A percentile compares a stretch with the other conserved stretches of the same genome.
These are phyloP conservation scores for Ogataea ganodermae DNA, from an alignment of 805 yeast species.

Conservation along the genomic window DNA sequence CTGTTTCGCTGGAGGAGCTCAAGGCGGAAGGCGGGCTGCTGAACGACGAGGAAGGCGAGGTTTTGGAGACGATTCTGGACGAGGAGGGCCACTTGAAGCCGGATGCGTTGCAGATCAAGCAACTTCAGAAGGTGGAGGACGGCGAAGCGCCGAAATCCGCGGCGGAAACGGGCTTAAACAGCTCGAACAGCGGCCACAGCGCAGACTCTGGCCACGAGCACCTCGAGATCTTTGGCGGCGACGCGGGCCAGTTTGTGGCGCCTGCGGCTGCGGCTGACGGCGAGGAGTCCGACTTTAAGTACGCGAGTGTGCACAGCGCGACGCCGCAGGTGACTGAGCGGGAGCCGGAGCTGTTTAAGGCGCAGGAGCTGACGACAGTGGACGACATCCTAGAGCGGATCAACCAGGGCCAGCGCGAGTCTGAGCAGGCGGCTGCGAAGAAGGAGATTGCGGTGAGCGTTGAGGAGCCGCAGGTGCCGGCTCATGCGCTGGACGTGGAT, in stretches of 20 bases:
- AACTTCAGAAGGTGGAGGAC: slow-evolving; percentile 18
- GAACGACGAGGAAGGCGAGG: slow-evolving; percentile 60
- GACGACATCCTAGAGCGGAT: slow-evolving; percentile 36
- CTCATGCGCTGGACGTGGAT: slow-evolving; percentile 40
- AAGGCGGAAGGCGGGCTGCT: slow-evolving; percentile 53
- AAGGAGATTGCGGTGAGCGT: slow-evolving; percentile 8
- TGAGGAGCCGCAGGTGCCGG: slow-evolving; percentile 35
- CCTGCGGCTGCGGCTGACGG: slow-evolving; percentile 36
- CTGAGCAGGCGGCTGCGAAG: slow-evolving; percentile 16
- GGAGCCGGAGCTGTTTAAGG: slow-evolving; percentile 22
- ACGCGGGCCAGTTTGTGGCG: slow-evolving; percentile 35
- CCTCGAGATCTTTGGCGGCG: slow-evolving; percentile 33
- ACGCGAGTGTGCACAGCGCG: slow-evolving; percentile 13
- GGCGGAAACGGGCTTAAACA: neutral
- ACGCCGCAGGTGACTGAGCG: slow-evolving; percentile 11
- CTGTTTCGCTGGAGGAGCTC: slow-evolving; percentile 37
- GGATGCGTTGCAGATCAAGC: slow-evolving; percentile 41
- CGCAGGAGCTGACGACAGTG: slow-evolving; percentile 30
- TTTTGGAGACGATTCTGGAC: slow-evolving; percentile 54
- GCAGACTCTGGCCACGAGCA: slow-evolving; percentile 7
- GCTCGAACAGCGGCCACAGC: neutral
- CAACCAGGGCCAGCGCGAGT: slow-evolving; percentile 32
- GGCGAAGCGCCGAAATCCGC: slow-evolving; percentile 5
- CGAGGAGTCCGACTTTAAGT: slow-evolving; percentile 22
- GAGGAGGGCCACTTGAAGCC: slow-evolving; percentile 53